Base-by-base conservation (phyloP, 306 rosid species). In the Pyrus communis region DNA sequence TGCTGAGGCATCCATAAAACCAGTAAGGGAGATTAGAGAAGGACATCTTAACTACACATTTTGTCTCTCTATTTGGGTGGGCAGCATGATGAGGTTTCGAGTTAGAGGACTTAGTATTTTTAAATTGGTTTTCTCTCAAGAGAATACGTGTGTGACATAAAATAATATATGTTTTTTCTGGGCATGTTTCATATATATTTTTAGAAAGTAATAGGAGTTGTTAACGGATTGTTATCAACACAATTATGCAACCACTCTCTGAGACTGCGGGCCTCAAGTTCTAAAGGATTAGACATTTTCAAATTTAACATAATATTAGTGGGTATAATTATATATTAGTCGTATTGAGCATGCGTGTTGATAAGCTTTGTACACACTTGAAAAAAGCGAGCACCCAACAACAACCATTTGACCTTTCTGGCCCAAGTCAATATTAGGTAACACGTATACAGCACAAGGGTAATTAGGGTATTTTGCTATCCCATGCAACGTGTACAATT, bases 11-110 rank as follows among this genome's bases (percentile, higher is more conserved):
- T 61, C 22, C 62, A 61, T 71, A 80, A 80, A 68, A 70, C 3
- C 7, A 54, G 82, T 73, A 77, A 69, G 86, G 87, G 82, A 79
- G 58, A 42, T 4, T 28, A 21, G 94, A 87, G 85, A 67, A 71
- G 58, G 97, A 91, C 94, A 75, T 79, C 70, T 74, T 54, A 91
- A 89, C 93, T 75, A 86, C 57, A 35, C 13, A 61, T 77, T 77
- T 54, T 89, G 76, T 82, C 82, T 76, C 79, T 81, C 71, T 70
- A 40, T 55, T 82, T 59, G 51, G 84, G 97, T 89, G 88, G 90
- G 83, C 75, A 54, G 86, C 93, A 88, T 86, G 90, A 85, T 81
- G 72, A 62, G 46, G 54, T 51, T 81, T 81, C 35, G 71, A 67
- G 31, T 70, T 63, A 30, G 64, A 76, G 70, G 35, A 30, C 70